These are phyloP conservation scores for Fusarium sp. DNA, from an alignment of 2,329 filamentous ascomycete genomes.

Conservation along the genomic window DNA sequence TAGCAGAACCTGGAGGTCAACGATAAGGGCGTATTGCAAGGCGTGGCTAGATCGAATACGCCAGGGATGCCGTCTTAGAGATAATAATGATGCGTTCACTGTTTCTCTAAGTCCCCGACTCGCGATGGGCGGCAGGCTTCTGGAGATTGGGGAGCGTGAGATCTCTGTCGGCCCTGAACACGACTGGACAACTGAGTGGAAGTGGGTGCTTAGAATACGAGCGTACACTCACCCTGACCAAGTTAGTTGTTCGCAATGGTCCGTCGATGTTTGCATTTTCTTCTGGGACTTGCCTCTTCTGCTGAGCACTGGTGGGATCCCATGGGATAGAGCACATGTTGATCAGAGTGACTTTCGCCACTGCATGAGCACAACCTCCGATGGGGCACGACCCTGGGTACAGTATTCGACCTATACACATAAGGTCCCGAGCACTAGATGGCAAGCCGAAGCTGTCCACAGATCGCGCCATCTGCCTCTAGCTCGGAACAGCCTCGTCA, in stretches of 20 bases:
- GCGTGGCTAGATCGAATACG: not conserved
- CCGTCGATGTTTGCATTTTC: not conserved
- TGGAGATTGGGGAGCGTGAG: not conserved
- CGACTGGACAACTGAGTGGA: slow-evolving; percentile 2
- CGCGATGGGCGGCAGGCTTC: not conserved
- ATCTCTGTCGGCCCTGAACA: not conserved
- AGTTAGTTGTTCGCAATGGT: not conserved
- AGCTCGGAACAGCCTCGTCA: not conserved
- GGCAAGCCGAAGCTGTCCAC: not conserved
- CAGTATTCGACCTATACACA: not conserved
- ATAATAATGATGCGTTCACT: not conserved
- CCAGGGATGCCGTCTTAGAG: not conserved
- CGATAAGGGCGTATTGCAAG: not conserved
- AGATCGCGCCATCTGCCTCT: not conserved
- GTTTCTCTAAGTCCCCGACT: not conserved
- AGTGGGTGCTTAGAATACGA: not conserved
- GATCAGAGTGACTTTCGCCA: not conserved
- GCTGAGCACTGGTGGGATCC: not conserved
- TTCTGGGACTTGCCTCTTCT: not conserved
- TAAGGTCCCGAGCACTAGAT: not conserved
- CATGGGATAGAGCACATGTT: not conserved
- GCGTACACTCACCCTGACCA: not conserved
- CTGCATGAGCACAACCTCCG: not conserved
- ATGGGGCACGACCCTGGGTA: not conserved
- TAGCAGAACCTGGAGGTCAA: not conserved